phyloP scores from a whole-genome alignment of 1,284 basidiomycete genomes.

The Fomitopsis schrenkii region DNA sequence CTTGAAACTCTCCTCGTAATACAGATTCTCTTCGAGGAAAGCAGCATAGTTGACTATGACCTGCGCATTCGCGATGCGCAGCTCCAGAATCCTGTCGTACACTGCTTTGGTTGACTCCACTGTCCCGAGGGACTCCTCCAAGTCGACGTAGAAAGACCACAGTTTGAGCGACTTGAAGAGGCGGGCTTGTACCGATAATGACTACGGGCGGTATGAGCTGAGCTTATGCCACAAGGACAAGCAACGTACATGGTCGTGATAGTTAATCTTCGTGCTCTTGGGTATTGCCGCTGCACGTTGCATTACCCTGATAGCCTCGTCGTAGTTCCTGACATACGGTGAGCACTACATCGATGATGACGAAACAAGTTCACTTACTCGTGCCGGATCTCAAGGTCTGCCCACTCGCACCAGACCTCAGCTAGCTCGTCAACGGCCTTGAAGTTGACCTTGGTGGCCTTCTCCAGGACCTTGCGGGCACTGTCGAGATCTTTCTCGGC shows the following conservation, averaged over 20 bases:
- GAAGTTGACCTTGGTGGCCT: constrained; percentile 89
- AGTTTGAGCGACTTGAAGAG: constrained; percentile 98
- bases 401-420: constrained; percentile 99
- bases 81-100: constrained; percentile 96
- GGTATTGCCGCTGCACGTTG: constrained; percentile 91
- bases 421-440: constrained; percentile 97
- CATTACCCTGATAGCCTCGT: constrained; percentile 93
- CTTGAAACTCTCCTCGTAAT: constrained; percentile 99
- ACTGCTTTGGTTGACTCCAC: constrained; percentile 91
- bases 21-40: constrained; percentile 97
- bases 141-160: constrained; percentile 98
- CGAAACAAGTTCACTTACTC: constrained; percentile 56
- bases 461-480: constrained; percentile 91
- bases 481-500: constrained; percentile 82
- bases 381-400: constrained; percentile 95
- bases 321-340: constrained; percentile 74
- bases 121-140: constrained; percentile 95
- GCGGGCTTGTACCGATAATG: constrained; percentile 82
- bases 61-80: constrained; percentile 98
- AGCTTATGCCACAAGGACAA: not conserved
- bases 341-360: not conserved
- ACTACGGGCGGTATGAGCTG: constrained; percentile 34
- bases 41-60: constrained; percentile 96
- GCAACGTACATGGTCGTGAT: constrained; percentile 86
- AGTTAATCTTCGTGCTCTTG: constrained; percentile 88